Conservation (phyloP, 805 yeast genomes). For the Candida sithepensis region DNA sequence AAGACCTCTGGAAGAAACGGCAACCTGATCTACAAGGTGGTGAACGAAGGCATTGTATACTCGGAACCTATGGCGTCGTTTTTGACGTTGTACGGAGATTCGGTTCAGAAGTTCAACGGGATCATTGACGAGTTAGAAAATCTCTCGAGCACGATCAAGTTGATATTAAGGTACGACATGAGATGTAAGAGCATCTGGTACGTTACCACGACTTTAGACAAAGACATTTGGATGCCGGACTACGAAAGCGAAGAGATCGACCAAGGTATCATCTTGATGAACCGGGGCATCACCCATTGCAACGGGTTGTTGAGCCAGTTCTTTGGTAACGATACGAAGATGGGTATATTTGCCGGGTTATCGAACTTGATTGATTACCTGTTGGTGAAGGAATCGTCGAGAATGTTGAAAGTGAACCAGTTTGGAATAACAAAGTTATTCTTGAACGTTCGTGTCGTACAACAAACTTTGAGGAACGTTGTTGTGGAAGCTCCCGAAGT, state of each 20-base stretch:
- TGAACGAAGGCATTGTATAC: slow-evolving; percentile 4
- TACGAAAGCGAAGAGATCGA: slow-evolving; percentile 61
- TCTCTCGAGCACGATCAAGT: slow-evolving; percentile 36
- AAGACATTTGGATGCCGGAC: slow-evolving; percentile 47
- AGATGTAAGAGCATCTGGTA: slow-evolving; percentile 50
- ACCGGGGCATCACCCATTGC: slow-evolving; percentile 42
- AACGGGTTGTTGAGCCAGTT: slow-evolving; percentile 39
- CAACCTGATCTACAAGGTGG: background rate
- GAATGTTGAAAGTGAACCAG: slow-evolving; percentile 47
- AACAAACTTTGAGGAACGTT: slow-evolving; percentile 64
- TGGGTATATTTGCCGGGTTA: slow-evolving; percentile 43
- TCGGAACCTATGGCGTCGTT: background rate
- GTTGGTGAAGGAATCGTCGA: slow-evolving; percentile 48
- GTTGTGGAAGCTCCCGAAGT: slow-evolving; percentile 43
- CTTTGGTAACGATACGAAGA: slow-evolving; percentile 21
- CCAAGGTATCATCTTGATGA: slow-evolving; percentile 47
- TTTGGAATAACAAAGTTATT: slow-evolving; percentile 58
- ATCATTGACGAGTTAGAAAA: slow-evolving; percentile 32
- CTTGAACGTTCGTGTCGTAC: slow-evolving; percentile 60
- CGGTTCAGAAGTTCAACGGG: slow-evolving; percentile 34
- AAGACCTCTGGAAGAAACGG: slow-evolving; percentile 6
- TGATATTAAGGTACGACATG: slow-evolving; percentile 55
- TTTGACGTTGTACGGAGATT: slow-evolving; percentile 26
- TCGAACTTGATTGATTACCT: slow-evolving; percentile 48
- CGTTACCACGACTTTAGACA: slow-evolving; percentile 44